These are phyloP conservation scores for Leptographium flavum DNA, from an alignment of 2,329 filamentous ascomycete species.

Conservation along the genomic window DNA sequence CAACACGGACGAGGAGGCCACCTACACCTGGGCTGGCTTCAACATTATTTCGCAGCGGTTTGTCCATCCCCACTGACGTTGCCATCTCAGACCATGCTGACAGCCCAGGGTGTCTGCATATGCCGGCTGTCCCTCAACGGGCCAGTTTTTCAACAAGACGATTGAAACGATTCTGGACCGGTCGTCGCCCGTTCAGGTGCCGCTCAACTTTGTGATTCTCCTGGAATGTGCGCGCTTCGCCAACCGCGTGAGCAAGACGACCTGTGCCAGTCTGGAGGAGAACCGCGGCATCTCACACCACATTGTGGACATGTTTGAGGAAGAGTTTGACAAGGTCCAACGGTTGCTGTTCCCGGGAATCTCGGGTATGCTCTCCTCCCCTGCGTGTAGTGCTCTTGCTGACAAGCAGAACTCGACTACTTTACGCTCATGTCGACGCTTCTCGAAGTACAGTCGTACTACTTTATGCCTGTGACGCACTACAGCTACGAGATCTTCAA, in stretches of 20 bases:
- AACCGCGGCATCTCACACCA: conserved; percentile 30
- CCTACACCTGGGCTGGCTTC: conserved; percentile 37
- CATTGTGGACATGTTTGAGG: conserved; percentile 32
- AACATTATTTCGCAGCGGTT: conserved; percentile 37
- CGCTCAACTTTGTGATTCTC: conserved; percentile 29
- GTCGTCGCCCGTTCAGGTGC: conserved; percentile 24
- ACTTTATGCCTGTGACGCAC: conserved; percentile 30
- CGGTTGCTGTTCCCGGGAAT: conserved; percentile 30
- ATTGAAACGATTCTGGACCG: conserved; percentile 29
- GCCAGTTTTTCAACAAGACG: conserved; percentile 31
- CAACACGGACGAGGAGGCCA: conserved; percentile 36
- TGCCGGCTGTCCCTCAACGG: conserved; percentile 31
- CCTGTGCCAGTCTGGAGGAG: conserved; percentile 31
- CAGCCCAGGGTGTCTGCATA: conserved; percentile 19
- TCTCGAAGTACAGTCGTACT: conserved; percentile 39
- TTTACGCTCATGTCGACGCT: conserved; percentile 34
- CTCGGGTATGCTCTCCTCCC: conserved; percentile 23
- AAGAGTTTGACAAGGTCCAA: conserved; percentile 35
- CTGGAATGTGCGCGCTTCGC: conserved; percentile 36
- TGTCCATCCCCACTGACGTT: not conserved
- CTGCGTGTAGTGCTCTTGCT: not conserved
- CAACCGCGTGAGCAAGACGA: conserved; percentile 32
- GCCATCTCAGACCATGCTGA: not conserved
- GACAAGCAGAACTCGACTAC: conserved; percentile 28
- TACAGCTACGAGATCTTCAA: conserved; percentile 24